phyloP scores from a whole-genome alignment of 257 asterid species.

The Nicotiana knightiana region DNA sequence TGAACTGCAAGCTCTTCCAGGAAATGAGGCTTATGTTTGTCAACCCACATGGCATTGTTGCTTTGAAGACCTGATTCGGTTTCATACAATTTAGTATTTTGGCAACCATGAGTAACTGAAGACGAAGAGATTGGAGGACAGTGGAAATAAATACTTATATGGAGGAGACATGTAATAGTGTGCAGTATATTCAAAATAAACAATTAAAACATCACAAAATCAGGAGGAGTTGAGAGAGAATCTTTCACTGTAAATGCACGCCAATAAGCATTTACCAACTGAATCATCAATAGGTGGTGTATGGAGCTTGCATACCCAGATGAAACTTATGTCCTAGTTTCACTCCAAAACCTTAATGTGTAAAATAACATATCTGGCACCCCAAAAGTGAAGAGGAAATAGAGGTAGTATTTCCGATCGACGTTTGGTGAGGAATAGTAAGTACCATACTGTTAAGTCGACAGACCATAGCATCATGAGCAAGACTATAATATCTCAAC shows the following conservation, averaged over 20 bases:
- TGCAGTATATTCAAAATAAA: background rate
- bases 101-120: background rate
- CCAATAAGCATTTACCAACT: background rate
- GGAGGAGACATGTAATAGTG: background rate
- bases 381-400: background rate
- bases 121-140: background rate
- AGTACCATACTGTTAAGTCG: background rate
- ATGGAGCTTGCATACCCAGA: background rate
- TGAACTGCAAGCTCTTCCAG: constrained; percentile 87
- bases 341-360: background rate
- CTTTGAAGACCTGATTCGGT: constrained; percentile 34
- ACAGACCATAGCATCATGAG: background rate
- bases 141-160: background rate
- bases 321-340: background rate
- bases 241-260: background rate
- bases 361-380: background rate
- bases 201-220: constrained; percentile 3
- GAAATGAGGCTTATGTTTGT: constrained; percentile 59
- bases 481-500: background rate
- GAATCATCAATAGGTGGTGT: background rate
- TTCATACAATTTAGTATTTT: constrained; percentile 2
- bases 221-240: background rate
- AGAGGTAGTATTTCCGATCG: background rate
- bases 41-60: constrained; percentile 65
- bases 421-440: background rate